A percentile compares a stretch with the other conserved stretches of the same genome.
phyloP scores from a whole-genome alignment of 257 asterid genomes.

The Lycium ferocissimum region DNA sequence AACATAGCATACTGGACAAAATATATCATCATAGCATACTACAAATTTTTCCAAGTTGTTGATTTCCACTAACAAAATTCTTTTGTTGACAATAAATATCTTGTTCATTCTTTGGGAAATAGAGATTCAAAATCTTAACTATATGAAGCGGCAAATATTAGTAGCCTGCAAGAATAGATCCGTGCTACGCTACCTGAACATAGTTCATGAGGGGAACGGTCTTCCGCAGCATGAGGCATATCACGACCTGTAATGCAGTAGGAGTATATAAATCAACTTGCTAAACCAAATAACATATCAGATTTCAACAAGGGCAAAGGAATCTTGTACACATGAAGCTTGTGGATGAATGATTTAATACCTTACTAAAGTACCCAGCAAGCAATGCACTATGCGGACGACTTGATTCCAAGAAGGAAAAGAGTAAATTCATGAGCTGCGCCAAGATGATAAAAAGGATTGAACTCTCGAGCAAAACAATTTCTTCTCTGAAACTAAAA shows the following conservation, averaged over 20 bases:
- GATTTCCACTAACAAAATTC: constrained; percentile 15
- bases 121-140: neutral
- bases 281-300: constrained; percentile 18
- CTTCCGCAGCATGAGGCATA: constrained; percentile 94
- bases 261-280: constrained; percentile 36
- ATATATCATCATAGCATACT: neutral
- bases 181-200: constrained; percentile 64
- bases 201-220: constrained; percentile 88
- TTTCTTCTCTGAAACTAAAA: constrained; percentile 28
- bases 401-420: constrained; percentile 92
- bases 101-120: neutral
- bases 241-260: constrained; percentile 74
- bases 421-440: constrained; percentile 93
- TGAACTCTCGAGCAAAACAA: constrained; percentile 32
- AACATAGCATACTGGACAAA: constrained; percentile 10
- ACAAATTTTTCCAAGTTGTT: constrained; percentile 12
- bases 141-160: neutral
- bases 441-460: constrained; percentile 38
- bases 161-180: constrained; percentile 18
- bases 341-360: constrained; percentile 39
- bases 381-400: constrained; percentile 83
- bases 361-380: constrained; percentile 99
- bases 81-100: neutral
- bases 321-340: constrained; percentile 5
- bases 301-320: constrained; percentile 23